These are phyloP conservation scores for maize (Zea mays) DNA, from an alignment of 176 grass and related monocot species.

Conservation along the genomic window Zm-B73-REFERENCE-NAM-5.0 NC_050103.1:119767501-119768000, in stretches of 20 bases:
- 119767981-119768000: neutral
- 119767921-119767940: too few species aligned
- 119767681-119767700: neutral
- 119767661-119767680: conserved; percentile 31
- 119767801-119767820: conserved; percentile 43
- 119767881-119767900: conserved; percentile 53
- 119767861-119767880: neutral
- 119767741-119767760: conserved; percentile 22
- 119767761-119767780: neutral
- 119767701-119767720: too few species aligned
- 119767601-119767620: conserved; percentile 5
- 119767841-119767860: neutral
- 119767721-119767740: neutral
- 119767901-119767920: conserved; percentile 25
- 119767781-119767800: conserved; percentile 33
- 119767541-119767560: neutral
- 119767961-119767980: neutral
- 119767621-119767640: neutral
- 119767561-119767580: neutral
- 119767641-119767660: conserved; percentile 48
- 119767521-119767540: conserved; percentile 17
- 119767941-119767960: neutral
- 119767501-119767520: neutral
- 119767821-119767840: conserved; percentile 43
- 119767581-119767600: neutral